Conservation (phyloP, 2,329 filamentous ascomycete genomes). For the Ploettnerulaceae sp. region DNA sequence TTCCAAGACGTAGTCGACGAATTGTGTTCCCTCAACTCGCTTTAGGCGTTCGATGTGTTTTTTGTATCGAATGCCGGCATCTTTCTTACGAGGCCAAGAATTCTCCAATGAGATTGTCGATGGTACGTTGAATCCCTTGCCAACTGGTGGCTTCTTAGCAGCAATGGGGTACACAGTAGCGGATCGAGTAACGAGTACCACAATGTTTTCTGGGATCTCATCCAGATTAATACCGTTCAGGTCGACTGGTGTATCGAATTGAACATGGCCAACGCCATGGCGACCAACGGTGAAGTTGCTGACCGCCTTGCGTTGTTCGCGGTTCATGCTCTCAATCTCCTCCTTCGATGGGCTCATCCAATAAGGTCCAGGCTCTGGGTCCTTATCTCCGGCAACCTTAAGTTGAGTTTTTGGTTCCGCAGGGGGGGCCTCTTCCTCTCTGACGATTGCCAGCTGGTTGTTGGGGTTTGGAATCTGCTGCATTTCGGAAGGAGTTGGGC, state of each 20-base stretch:
- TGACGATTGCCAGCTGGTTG: conserved; percentile 73
- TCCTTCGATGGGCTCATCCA: conserved; percentile 77
- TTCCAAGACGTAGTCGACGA: conserved; percentile 71
- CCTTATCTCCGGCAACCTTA: conserved; percentile 17
- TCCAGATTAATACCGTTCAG: conserved; percentile 74
- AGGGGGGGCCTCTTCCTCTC: conserved; percentile 55
- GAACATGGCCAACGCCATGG: conserved; percentile 72
- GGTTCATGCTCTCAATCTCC: conserved; percentile 74
- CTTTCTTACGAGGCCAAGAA: conserved; percentile 75
- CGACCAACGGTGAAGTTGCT: conserved; percentile 77
- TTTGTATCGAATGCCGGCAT: conserved; percentile 58
- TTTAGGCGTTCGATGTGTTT: conserved; percentile 82
- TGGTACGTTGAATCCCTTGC: conserved; percentile 88
- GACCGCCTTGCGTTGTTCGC: conserved; percentile 71
- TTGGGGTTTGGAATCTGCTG: conserved; percentile 58
- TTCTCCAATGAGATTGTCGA: conserved; percentile 85
- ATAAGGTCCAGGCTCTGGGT: conserved; percentile 62
- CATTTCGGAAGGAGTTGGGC: conserved; percentile 55
- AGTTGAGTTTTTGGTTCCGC: conserved; percentile 13
- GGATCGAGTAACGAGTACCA: conserved; percentile 69
- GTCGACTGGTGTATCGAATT: conserved; percentile 78
- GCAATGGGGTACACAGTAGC: conserved; percentile 80
- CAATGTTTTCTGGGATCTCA: conserved; percentile 70
- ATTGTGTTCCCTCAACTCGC: conserved; percentile 74
- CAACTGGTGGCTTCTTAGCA: conserved; percentile 73